These are phyloP conservation scores for Cronartium quercuum DNA, from an alignment of 1,284 basidiomycete species.

Conservation along the genomic window DNA sequence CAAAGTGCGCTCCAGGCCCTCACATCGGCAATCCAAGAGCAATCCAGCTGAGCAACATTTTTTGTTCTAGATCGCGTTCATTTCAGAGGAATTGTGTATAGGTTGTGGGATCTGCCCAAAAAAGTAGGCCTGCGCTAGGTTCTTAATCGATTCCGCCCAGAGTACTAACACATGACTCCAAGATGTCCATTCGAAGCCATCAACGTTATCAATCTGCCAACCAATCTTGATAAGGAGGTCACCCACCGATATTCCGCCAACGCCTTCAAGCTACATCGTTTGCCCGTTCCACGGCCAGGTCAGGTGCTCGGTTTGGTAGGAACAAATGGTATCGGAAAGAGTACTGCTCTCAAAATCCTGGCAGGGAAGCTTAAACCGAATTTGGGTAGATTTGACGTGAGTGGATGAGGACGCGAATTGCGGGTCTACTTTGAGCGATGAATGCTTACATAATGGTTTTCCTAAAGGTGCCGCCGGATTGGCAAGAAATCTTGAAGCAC, in stretches of 20 bases:
- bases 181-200: constrained; percentile 98
- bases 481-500: constrained; percentile 94
- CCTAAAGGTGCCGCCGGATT: constrained; percentile 80
- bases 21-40: neutral
- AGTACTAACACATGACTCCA: constrained; percentile 4
- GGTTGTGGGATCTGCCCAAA: constrained; percentile 98
- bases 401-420: too few species aligned
- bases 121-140: constrained; percentile 62
- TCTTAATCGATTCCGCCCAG: constrained; percentile 41
- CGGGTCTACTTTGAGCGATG: too few species aligned
- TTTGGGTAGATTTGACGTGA: constrained; percentile 76
- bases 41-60: neutral
- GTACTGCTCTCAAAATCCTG: constrained; percentile 87
- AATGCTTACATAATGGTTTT: constrained; percentile 18
- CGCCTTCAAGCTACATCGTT: constrained; percentile 92
- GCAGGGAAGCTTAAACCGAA: constrained; percentile 94
- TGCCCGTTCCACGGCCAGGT: constrained; percentile 87
- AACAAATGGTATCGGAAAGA: constrained; percentile 97
- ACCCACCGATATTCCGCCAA: constrained; percentile 97
- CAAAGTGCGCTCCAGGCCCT: constrained; percentile 52
- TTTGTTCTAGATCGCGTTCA: constrained; percentile 67
- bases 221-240: constrained; percentile 84
- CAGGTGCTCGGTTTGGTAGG: constrained; percentile 93
- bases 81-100: constrained; percentile 92
- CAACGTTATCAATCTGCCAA: constrained; percentile 92